Evolutionary conservation across 2,329 filamentous ascomycete species (phyloP), one percentile per base, ranked within the genome.

Genomic region (Beauveria sp.): DNA sequence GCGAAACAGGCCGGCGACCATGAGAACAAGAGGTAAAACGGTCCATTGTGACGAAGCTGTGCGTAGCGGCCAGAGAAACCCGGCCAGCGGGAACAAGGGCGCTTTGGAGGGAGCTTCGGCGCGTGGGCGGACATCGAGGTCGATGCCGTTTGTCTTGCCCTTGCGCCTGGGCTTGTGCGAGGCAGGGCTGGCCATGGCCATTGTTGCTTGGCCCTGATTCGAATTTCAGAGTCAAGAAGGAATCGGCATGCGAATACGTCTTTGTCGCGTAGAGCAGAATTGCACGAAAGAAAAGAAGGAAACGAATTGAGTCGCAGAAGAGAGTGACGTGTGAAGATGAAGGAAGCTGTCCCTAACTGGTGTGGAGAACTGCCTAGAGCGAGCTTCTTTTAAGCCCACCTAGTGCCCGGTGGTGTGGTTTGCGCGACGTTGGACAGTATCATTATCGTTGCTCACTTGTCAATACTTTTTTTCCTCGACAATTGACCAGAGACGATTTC

Each of bases 51-150:
- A 96, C 20, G 86, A 80, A 0, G 89, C 89, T 57, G 88, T 88
- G 65, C 93, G 88, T 24, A 92, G 90, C 56, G 93, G 92, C 91
- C 93, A 96, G 56, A 99, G 83, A 71, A 99, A 93, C n/a, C 93
- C 88, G 1, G 91, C 92, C 24, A 99, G 83, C 46, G 95, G 93
- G 71, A 97, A 98, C 4, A 90, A 85, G 38, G 93, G 93, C 48
- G 79, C 75, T 55, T 81, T 79, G 57, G 82, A 74, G 60, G 83
- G 74, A 56, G 77, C 72, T 65, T 83, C 81, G 58, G 68, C 61
- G 34, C 69, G 71, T 45, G 65, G 34, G 31, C 66, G 68, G 49
- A 61, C 38, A 7, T 58, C 66, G 67, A 76, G 74, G 64, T 76
- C 75, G 68, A 71, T 72, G 59, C 71, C 74, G 65, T 75, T 74